Conservation (phyloP, 2,329 filamentous ascomycete genomes). For the Endoconidiophora laricicola region DNA sequence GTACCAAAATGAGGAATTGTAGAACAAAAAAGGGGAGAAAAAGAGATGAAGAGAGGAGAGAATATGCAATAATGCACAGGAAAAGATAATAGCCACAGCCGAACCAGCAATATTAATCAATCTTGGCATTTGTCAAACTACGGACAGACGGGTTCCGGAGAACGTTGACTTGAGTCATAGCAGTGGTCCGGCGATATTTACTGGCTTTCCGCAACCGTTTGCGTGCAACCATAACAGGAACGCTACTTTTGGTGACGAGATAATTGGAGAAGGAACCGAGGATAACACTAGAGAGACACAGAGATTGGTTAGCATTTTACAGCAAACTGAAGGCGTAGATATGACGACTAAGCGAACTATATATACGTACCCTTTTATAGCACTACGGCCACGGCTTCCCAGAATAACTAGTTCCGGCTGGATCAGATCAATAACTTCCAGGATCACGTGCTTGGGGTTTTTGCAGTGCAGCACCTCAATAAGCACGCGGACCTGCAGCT, state of each 20-base stretch:
- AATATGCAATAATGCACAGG: neutral
- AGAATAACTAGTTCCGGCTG: constrained; percentile 86
- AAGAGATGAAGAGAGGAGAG: neutral
- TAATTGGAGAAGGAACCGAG: constrained; percentile 96
- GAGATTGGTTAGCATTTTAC: constrained; percentile 19
- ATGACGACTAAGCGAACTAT: neutral
- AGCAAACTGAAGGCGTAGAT: neutral
- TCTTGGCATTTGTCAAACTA: constrained; percentile 54
- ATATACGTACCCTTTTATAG: constrained; percentile 66
- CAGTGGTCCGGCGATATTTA: constrained; percentile 53
- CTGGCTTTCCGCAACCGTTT: constrained; percentile 78
- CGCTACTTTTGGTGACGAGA: constrained; percentile 86
- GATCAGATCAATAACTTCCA: constrained; percentile 88
- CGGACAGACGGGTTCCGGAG: constrained; percentile 51
- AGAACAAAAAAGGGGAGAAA: neutral
- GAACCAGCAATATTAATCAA: constrained; percentile 36
- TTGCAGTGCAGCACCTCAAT: constrained; percentile 98
- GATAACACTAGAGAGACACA: constrained; percentile 47
- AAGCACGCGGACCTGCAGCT: constrained; percentile 79
- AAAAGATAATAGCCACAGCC: neutral
- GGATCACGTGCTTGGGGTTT: constrained; percentile 88
- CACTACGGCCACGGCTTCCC: constrained; percentile 78
- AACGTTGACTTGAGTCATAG: constrained; percentile 65
- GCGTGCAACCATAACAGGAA: constrained; percentile 93
- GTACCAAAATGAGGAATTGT: too few species aligned